phyloP scores from a whole-genome alignment of 352 stramenopile species.

The Phytophthora fragariaefolia region DNA sequence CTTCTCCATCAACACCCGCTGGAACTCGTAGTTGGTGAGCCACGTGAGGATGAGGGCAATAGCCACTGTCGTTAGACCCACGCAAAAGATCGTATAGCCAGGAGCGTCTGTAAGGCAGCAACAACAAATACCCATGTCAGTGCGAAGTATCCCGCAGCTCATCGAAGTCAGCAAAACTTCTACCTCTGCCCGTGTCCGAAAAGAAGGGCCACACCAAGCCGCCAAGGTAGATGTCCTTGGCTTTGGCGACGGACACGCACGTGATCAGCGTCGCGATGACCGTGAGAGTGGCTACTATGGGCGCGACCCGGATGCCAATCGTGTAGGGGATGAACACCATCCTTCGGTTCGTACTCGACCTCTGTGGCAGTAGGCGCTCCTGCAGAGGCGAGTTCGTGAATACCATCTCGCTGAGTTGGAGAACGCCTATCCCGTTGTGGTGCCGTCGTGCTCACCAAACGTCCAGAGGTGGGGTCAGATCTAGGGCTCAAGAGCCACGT shows the following conservation, averaged over 20 bases:
- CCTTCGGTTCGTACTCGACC: background rate
- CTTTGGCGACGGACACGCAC: slow-evolving; percentile 51
- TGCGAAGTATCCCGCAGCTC: background rate
- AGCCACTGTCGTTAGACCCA: slow-evolving; percentile 37
- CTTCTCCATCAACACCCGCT: slow-evolving; percentile 35
- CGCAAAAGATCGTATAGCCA: slow-evolving; percentile 48
- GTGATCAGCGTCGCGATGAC: slow-evolving; percentile 49
- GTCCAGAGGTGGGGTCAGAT: slow-evolving; percentile 26
- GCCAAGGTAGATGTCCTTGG: slow-evolving; percentile 49
- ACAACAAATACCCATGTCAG: background rate
- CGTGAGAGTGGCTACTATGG: slow-evolving; percentile 38
- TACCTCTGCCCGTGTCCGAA: slow-evolving; percentile 55
- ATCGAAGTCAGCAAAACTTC: too few relatives aligned
- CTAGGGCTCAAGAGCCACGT: background rate
- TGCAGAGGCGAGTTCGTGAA: slow-evolving; percentile 18
- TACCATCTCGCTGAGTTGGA: slow-evolving; percentile 5
- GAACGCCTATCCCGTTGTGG: slow-evolving; percentile 22
- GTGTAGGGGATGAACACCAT: slow-evolving; percentile 11
- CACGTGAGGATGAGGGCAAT: slow-evolving; percentile 48
- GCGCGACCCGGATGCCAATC: slow-evolving; percentile 31
- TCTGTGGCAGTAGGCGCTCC: slow-evolving; percentile 4
- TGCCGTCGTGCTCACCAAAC: slow-evolving; percentile 3
- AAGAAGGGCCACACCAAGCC: slow-evolving; percentile 63
- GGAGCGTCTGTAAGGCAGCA: slow-evolving; percentile 30
- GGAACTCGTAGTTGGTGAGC: slow-evolving; percentile 56